Conservation (phyloP, 2,329 filamentous ascomycete genomes). For the Ophiosphaerella narmari region DNA sequence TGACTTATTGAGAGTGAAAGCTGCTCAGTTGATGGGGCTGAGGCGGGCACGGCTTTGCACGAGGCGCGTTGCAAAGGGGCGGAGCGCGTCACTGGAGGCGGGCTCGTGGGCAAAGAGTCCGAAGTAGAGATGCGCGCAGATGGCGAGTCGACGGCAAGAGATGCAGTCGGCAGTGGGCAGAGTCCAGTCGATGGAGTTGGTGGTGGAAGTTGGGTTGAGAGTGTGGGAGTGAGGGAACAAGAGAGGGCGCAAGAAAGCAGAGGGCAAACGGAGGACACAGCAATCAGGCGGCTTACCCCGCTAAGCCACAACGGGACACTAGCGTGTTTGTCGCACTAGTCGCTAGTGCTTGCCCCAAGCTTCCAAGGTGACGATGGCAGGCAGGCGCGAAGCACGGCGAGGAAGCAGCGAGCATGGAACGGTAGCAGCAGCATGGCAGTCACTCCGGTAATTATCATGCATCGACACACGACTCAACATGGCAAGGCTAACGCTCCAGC, state of each 20-base stretch:
- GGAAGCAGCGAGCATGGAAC: constrained; percentile 26
- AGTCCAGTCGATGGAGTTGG: not conserved
- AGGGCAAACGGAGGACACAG: constrained; percentile 1
- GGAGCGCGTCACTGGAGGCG: constrained; percentile 22
- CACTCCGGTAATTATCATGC: constrained; percentile 43
- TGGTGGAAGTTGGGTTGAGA: constrained; percentile 1
- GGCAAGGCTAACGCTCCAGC: constrained; percentile 27
- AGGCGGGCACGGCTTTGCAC: constrained; percentile 6
- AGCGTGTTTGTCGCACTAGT: constrained; percentile 6
- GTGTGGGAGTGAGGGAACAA: not conserved
- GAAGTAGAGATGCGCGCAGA: constrained; percentile 17
- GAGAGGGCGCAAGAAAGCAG: not conserved
- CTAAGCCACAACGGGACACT: constrained; percentile 1
- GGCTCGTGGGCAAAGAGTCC: constrained; percentile 11
- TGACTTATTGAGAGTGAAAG: constrained; percentile 14
- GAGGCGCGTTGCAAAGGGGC: constrained; percentile 13
- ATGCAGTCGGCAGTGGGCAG: not conserved
- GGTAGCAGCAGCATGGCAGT: constrained; percentile 46
- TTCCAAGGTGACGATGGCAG: constrained; percentile 27
- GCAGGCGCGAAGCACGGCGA: constrained; percentile 10
- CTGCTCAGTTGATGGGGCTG: constrained; percentile 12
- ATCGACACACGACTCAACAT: constrained; percentile 2
- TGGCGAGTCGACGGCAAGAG: constrained; percentile 14
- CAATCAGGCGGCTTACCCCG: not conserved
- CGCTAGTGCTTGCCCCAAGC: constrained; percentile 19